Evolutionary conservation across 805 yeast species (phyloP).

Genomic region (Kodamaea kakaduensis): DNA sequence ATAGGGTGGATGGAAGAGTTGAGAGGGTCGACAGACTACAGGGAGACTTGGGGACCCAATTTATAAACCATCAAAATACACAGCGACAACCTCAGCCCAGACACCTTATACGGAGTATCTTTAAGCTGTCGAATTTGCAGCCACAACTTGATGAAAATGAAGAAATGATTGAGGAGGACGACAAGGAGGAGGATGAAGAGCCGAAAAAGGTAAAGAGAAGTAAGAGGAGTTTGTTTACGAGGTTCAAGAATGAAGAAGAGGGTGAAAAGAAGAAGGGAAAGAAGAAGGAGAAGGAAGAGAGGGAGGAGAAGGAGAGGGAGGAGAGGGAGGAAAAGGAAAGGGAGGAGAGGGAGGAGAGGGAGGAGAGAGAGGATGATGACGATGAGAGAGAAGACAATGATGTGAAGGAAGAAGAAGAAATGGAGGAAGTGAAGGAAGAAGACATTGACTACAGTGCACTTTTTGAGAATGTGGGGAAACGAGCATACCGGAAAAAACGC

Average conservation of each 20-base stretch:
- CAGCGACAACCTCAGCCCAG: conserved; percentile 22
- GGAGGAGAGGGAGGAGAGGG: conserved; percentile 4
- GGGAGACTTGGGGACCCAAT: too few species aligned
- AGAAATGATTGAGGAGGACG: conserved; percentile 6
- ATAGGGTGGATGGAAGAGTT: too few species aligned
- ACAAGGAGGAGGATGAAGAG: conserved; percentile 6
- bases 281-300: conserved; percentile 25
- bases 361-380: conserved; percentile 7
- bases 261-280: conserved; percentile 7
- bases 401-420: conserved; percentile 30
- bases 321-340: conserved; percentile 31
- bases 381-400: conserved; percentile 24
- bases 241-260: conserved; percentile 27
- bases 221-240: conserved; percentile 34
- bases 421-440: conserved; percentile 38
- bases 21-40: too few species aligned
- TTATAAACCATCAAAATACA: conserved; percentile 3
- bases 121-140: conserved; percentile 11
- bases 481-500: conserved; percentile 21
- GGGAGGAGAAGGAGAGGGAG: conserved; percentile 34
- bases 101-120: conserved; percentile 23
- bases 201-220: conserved; percentile 30
- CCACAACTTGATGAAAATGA: conserved; percentile 5
- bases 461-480: conserved; percentile 40
- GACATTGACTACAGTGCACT: conserved; percentile 42